A percentile compares a stretch with the other conserved stretches of the same genome.
Evolutionary conservation across 345 rosid genomes (phyloP).

Genomic region (Barbarea vulgaris): DNA sequence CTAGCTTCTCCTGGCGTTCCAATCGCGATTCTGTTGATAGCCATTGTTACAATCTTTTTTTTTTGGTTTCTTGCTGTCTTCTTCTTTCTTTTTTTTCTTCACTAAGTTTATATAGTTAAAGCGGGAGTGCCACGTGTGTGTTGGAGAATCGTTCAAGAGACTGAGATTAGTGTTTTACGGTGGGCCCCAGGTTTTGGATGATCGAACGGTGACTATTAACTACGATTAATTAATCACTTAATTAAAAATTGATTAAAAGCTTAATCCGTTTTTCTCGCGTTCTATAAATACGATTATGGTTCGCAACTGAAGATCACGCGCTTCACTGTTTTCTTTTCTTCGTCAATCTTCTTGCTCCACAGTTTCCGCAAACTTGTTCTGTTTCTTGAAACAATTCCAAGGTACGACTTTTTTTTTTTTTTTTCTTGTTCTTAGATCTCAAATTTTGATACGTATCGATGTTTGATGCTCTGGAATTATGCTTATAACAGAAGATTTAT

Average conservation of each 20-base stretch:
- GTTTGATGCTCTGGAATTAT: constrained; percentile 1
- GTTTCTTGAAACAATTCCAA: constrained; percentile 30
- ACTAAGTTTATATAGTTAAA: constrained; percentile 35
- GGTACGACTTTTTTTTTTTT: constrained; percentile 31
- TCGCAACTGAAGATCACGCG: constrained; percentile 36
- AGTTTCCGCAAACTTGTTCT: constrained; percentile 25
- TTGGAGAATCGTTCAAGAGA: constrained; percentile 39
- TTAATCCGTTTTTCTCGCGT: constrained; percentile 29
- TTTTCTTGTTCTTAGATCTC: constrained; percentile 2
- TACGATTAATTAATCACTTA: neutral
- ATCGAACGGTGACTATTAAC: constrained; percentile 22
- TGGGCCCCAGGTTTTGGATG: neutral
- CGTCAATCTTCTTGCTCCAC: constrained; percentile 17
- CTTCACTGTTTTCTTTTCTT: constrained; percentile 23
- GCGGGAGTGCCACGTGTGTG: constrained; percentile 33
- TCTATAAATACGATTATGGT: constrained; percentile 38
- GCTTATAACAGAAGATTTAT: neutral
- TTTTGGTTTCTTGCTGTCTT: neutral
- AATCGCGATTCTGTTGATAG: constrained; percentile 59
- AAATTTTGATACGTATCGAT: constrained; percentile 1
- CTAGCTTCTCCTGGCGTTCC: constrained; percentile 68
- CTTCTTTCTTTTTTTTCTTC: neutral
- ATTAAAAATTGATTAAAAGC: constrained; percentile 11
- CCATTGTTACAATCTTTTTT: constrained; percentile 41
- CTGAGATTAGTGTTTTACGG: constrained; percentile 35